These are phyloP conservation scores for Acacia acuminata DNA, from an alignment of 306 rosid species.

Conservation along the genomic window DNA sequence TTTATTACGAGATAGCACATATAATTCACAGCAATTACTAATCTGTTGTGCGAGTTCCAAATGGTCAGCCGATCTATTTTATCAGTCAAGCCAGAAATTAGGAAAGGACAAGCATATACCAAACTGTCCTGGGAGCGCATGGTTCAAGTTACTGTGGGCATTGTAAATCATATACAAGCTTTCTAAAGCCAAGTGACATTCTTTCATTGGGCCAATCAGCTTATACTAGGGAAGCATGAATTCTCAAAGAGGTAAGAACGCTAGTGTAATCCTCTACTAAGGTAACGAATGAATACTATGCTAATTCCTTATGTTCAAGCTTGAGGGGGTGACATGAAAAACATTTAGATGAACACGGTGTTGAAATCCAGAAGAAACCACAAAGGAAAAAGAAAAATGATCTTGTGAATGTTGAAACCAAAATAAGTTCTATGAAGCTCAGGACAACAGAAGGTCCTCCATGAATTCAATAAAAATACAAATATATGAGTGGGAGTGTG, in stretches of 20 bases:
- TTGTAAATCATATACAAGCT: not conserved
- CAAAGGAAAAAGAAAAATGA: not conserved
- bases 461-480: not conserved
- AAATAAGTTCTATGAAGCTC: not conserved
- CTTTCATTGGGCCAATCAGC: not conserved
- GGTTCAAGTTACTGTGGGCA: constrained; percentile 8
- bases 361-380: not conserved
- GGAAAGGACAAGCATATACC: constrained; percentile 7
- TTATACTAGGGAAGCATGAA: not conserved
- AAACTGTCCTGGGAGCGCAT: not conserved
- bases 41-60: constrained; percentile 22
- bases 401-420: not conserved
- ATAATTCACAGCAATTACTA: not conserved
- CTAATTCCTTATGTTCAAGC: not conserved
- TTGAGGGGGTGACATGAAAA: not conserved
- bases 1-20: not conserved
- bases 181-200: not conserved
- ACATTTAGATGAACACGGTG: not conserved
- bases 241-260: not conserved
- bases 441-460: not conserved
- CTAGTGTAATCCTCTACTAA: not conserved
- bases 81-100: constrained; percentile 3
- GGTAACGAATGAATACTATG: not conserved
- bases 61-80: not conserved
- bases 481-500: not conserved